These are phyloP conservation scores for Lactarius indigo DNA, from an alignment of 768 basidiomycete genomes.

Conservation along the genomic window DNA sequence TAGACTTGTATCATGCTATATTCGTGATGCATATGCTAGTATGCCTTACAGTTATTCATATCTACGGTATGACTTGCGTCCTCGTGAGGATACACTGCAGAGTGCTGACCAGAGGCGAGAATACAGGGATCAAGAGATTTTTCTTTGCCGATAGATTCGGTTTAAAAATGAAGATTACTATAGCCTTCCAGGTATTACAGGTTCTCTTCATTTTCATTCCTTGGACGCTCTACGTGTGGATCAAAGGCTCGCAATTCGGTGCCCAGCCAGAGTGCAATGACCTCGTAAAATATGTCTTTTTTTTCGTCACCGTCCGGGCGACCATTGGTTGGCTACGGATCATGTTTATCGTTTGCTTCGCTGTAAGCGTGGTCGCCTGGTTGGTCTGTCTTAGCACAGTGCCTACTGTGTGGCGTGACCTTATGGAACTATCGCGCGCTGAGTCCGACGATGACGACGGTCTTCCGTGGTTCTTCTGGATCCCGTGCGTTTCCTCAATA, in stretches of 20 bases:
- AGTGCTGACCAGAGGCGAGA: neutral
- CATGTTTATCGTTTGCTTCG: neutral
- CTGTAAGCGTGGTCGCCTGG: neutral
- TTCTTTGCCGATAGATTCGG: neutral
- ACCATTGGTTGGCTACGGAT: neutral
- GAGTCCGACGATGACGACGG: too few species aligned
- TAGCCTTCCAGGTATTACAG: neutral
- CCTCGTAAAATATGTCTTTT: neutral
- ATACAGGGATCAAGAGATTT: neutral
- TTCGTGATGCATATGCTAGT: neutral
- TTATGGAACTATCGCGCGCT: too few species aligned
- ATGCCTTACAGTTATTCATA: neutral
- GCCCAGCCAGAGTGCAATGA: neutral
- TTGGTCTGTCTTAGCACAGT: neutral
- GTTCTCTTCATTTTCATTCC: neutral
- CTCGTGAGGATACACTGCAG: neutral
- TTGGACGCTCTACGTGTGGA: neutral
- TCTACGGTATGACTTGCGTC: neutral
- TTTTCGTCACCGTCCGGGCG: neutral
- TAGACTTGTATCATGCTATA: slow-evolving; percentile 1
- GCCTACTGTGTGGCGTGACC: too few species aligned
- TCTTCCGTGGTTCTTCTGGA: neutral
- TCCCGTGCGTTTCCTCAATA: neutral
- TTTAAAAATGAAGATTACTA: neutral
- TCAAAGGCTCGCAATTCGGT: neutral